These are phyloP conservation scores for Nicotiana noctiflora DNA, from an alignment of 257 asterid genomes.

Conservation along the genomic window DNA sequence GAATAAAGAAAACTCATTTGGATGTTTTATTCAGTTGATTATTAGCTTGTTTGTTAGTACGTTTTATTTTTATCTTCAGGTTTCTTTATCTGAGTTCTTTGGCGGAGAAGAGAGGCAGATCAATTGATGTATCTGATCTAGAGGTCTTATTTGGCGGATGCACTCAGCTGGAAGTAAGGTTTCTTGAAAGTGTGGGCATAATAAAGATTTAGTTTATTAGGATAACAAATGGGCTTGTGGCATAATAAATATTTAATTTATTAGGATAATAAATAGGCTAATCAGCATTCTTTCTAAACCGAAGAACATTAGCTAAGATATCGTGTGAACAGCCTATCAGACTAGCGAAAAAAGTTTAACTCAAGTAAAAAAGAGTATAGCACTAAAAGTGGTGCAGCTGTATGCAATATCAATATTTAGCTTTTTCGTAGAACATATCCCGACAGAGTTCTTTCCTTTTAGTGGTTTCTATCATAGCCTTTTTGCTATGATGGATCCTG, in stretches of 20 bases:
- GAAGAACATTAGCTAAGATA: neutral
- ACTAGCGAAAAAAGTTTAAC: neutral
- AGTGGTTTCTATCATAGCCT: neutral
- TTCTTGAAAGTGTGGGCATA: slow-evolving; percentile 13
- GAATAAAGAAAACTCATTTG: neutral
- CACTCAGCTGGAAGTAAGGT: slow-evolving; percentile 90
- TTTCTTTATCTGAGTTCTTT: slow-evolving; percentile 80
- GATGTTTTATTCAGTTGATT: slow-evolving; percentile 17
- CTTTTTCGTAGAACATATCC: no score
- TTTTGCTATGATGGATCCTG: neutral
- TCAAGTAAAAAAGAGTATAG: neutral
- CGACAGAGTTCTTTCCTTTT: neutral
- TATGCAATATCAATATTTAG: neutral
- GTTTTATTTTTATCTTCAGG: slow-evolving; percentile 42
- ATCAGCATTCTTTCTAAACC: neutral
- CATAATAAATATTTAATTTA: neutral
- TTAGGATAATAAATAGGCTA: neutral
- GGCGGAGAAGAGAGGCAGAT: slow-evolving; percentile 80
- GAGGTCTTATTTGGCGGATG: slow-evolving; percentile 90
- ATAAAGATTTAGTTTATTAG: neutral
- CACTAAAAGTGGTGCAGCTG: neutral
- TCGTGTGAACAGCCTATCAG: neutral
- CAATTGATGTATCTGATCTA: slow-evolving; percentile 73
- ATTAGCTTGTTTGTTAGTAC: slow-evolving; percentile 14
- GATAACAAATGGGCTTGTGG: neutral